Evolutionary conservation across 306 rosid genomes (phyloP).

Genomic region (Rubus parviflorus): DNA sequence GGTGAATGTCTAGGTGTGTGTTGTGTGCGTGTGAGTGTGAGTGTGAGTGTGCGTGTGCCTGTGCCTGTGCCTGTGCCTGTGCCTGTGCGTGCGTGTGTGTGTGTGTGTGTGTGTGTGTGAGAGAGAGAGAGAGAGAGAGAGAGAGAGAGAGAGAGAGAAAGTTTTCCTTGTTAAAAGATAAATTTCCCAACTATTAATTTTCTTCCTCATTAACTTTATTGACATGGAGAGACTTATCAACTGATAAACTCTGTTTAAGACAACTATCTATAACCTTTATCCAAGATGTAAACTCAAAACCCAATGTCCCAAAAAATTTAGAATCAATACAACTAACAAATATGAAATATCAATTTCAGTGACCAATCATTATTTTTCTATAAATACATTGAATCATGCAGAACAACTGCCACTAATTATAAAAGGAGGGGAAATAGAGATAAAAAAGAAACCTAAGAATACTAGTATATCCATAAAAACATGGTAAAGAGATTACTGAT

Average conservation of each 20-base stretch:
- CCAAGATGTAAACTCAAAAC: not conserved
- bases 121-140: not conserved
- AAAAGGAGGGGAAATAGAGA: not conserved
- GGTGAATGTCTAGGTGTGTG: not conserved
- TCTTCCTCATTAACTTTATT: not conserved
- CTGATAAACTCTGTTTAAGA: not conserved
- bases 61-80: too few relatives aligned
- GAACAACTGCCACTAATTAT: slow-evolving; percentile 1
- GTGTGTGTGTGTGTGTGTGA: not conserved
- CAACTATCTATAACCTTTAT: not conserved
- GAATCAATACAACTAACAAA: not conserved
- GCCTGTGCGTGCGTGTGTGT: not conserved
- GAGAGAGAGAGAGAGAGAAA: not conserved
- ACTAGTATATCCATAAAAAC: slow-evolving; percentile 10
- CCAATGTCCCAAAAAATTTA: not conserved
- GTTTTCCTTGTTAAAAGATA: not conserved
- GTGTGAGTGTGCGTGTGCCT: not conserved
- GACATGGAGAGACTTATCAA: not conserved
- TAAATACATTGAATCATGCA: not conserved
- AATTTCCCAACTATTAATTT: not conserved
- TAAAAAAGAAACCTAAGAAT: not conserved
- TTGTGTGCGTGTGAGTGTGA: not conserved
- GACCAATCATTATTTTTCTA: not conserved
- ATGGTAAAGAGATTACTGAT: slow-evolving; percentile 23
- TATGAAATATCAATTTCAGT: not conserved